Percentiles rank a stretch among this genome's conserved stretches.
These are phyloP conservation scores for Zygosaccharomyces sapae DNA, from an alignment of 1,139 yeast genomes.

Conservation along the genomic window DNA sequence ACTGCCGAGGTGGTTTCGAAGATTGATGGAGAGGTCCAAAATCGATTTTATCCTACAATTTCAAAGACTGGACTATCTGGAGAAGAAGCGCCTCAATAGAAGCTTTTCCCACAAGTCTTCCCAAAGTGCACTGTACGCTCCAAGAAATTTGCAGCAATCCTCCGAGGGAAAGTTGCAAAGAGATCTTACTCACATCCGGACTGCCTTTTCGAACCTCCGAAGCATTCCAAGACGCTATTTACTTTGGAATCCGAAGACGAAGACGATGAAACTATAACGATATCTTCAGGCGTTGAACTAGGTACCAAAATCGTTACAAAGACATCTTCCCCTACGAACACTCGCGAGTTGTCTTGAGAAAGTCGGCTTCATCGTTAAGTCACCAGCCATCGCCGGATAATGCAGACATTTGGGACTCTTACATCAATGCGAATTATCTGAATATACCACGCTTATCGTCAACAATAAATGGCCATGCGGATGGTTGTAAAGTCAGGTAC, in stretches of 20 bases:
- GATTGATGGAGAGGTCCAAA: constrained; percentile 32
- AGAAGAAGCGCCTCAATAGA: constrained; percentile 39
- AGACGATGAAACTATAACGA: constrained; percentile 36
- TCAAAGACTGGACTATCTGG: constrained; percentile 40
- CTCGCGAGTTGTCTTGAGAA: constrained; percentile 52
- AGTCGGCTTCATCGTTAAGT: constrained; percentile 15
- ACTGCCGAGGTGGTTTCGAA: constrained; percentile 42
- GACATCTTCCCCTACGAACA: constrained; percentile 80
- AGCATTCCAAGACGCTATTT: constrained; percentile 16
- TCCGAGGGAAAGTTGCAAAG: constrained; percentile 9
- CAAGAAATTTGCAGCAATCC: constrained; percentile 1
- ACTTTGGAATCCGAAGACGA: constrained; percentile 28
- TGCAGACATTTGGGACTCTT: constrained; percentile 38
- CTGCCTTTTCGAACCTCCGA: constrained; percentile 12
- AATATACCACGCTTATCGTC: constrained; percentile 26
- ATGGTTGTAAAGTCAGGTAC: constrained; percentile 40
- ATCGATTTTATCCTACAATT: constrained; percentile 37
- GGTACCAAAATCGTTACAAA: constrained; percentile 75
- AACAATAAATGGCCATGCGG: constrained; percentile 1
- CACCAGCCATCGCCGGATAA: constrained; percentile 12
- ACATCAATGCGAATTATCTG: constrained; percentile 61
- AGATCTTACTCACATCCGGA: constrained; percentile 27
- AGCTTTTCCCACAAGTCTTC: constrained; percentile 10
- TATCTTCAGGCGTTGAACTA: constrained; percentile 69
- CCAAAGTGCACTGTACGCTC: constrained; percentile 3